These are phyloP conservation scores for Naganishia sp. DNA, from an alignment of 1,284 basidiomycete species.

Conservation along the genomic window DNA sequence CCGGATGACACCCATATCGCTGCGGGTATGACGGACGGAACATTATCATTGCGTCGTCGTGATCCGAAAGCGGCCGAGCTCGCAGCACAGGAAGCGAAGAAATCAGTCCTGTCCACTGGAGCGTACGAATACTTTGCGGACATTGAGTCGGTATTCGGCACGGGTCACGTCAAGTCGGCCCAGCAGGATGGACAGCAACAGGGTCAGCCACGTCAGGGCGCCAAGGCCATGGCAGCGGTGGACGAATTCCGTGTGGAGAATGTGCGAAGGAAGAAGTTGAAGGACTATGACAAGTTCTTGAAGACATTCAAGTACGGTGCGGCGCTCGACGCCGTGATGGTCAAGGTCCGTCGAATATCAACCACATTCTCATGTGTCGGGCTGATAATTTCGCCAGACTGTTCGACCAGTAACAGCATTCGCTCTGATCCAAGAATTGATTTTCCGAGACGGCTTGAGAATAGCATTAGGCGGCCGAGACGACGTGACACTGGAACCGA, in stretches of 20 bases:
- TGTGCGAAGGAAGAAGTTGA: slow-evolving; percentile 70
- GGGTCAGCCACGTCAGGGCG: slow-evolving; percentile 37
- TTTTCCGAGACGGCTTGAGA: slow-evolving; percentile 85
- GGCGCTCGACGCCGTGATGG: slow-evolving; percentile 84
- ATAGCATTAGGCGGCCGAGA: slow-evolving; percentile 87
- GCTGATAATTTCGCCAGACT: slow-evolving; percentile 43
- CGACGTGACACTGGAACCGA: slow-evolving; percentile 89
- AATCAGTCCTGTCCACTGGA: slow-evolving; percentile 61
- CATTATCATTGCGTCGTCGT: slow-evolving; percentile 80
- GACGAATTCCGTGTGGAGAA: slow-evolving; percentile 76
- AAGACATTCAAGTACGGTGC: slow-evolving; percentile 94
- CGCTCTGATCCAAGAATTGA: slow-evolving; percentile 87
- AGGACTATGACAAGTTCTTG: slow-evolving; percentile 84
- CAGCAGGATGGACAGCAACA: slow-evolving; percentile 48
- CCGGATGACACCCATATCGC: slow-evolving; percentile 96
- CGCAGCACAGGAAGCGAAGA: slow-evolving; percentile 55
- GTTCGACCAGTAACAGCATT: slow-evolving; percentile 81
- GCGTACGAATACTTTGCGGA: slow-evolving; percentile 70
- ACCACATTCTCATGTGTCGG: not conserved
- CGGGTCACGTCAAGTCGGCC: slow-evolving; percentile 62
- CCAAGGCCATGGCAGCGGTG: slow-evolving; percentile 53
- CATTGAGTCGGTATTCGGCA: slow-evolving; percentile 64
- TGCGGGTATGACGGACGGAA: slow-evolving; percentile 95
- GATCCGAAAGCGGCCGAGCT: slow-evolving; percentile 71
- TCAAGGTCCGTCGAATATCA: slow-evolving; percentile 62